These are phyloP conservation scores for Gaertneriomyces sp. DNA, from an alignment of 192 early-diverging fungal species.

Conservation along the genomic window DNA sequence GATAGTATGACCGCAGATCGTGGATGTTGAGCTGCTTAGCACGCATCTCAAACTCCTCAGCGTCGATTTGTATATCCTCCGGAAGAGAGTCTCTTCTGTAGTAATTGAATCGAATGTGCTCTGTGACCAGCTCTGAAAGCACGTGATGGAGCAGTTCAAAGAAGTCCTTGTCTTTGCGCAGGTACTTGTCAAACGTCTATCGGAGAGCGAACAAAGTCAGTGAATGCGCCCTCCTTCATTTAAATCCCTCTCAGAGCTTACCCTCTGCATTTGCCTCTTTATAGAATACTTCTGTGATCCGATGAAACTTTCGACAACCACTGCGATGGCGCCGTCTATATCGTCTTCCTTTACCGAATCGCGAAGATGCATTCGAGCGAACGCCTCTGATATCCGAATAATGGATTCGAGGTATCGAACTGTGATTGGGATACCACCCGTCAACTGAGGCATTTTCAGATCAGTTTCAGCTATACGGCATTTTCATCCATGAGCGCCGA, in stretches of 20 bases:
- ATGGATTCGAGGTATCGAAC: slow-evolving; percentile 83
- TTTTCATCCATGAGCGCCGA: not conserved
- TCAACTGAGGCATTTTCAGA: slow-evolving; percentile 40
- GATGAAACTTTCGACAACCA: slow-evolving; percentile 86
- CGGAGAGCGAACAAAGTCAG: not conserved
- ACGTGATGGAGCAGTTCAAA: slow-evolving; percentile 76
- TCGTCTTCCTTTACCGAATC: slow-evolving; percentile 87
- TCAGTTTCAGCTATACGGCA: not conserved
- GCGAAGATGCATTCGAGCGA: slow-evolving; percentile 94
- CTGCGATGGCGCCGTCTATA: slow-evolving; percentile 87
- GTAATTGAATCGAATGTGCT: slow-evolving; percentile 71
- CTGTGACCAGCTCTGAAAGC: slow-evolving; percentile 69
- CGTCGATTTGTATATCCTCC: slow-evolving; percentile 54
- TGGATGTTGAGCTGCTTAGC: slow-evolving; percentile 61
- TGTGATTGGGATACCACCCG: slow-evolving; percentile 71
- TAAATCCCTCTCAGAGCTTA: slow-evolving; percentile 14
- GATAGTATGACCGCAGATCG: slow-evolving; percentile 60
- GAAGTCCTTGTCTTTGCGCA: slow-evolving; percentile 71
- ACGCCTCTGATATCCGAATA: slow-evolving; percentile 76
- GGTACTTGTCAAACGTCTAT: slow-evolving; percentile 78
- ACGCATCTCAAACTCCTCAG: slow-evolving; percentile 61
- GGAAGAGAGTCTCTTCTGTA: slow-evolving; percentile 58
- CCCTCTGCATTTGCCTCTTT: slow-evolving; percentile 72
- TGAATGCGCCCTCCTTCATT: not conserved
- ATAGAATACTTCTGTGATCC: slow-evolving; percentile 91